Conservation (phyloP, 2,329 filamentous ascomycete genomes). For the Cyclaneusma minus region DNA sequence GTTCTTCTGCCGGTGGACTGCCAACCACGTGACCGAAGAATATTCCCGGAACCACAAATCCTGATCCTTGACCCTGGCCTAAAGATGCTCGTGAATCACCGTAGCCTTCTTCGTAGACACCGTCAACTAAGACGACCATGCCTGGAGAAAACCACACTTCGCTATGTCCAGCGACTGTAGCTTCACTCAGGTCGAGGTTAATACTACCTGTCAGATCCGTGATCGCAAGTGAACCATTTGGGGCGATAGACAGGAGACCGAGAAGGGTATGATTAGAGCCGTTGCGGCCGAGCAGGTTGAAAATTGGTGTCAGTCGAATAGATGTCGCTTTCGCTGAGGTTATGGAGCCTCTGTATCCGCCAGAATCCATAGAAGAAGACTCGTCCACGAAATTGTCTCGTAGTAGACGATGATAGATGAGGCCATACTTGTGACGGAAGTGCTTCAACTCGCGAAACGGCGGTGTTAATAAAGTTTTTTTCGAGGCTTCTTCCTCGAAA, state of each 20-base stretch:
- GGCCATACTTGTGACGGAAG: conserved; percentile 81
- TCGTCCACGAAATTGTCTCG: conserved; percentile 84
- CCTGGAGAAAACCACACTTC: conserved; percentile 88
- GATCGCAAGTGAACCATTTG: conserved; percentile 68
- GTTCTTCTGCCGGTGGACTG: conserved; percentile 78
- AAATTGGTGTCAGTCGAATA: conserved; percentile 83
- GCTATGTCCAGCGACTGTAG: conserved; percentile 67
- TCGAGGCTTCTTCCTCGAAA: conserved; percentile 56
- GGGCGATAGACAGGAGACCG: conserved; percentile 65
- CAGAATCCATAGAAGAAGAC: no score
- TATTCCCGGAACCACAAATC: conserved; percentile 79
- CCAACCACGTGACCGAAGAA: conserved; percentile 86
- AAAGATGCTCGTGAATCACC: conserved; percentile 52
- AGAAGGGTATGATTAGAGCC: conserved; percentile 76
- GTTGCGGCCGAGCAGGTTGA: conserved; percentile 60
- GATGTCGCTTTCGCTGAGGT: no score
- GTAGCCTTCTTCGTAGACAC: conserved; percentile 91
- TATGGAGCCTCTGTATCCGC: conserved; percentile 36
- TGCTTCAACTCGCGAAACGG: conserved; percentile 69
- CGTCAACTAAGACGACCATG: conserved; percentile 91
- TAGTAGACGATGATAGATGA: conserved; percentile 81
- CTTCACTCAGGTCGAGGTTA: conserved; percentile 64
- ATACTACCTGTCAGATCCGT: conserved; percentile 84
- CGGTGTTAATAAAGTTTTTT: conserved; percentile 22
- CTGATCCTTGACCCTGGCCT: conserved; percentile 66